Base-by-base conservation (phyloP, 139 green algal species). In the Volvox africanus region DNA sequence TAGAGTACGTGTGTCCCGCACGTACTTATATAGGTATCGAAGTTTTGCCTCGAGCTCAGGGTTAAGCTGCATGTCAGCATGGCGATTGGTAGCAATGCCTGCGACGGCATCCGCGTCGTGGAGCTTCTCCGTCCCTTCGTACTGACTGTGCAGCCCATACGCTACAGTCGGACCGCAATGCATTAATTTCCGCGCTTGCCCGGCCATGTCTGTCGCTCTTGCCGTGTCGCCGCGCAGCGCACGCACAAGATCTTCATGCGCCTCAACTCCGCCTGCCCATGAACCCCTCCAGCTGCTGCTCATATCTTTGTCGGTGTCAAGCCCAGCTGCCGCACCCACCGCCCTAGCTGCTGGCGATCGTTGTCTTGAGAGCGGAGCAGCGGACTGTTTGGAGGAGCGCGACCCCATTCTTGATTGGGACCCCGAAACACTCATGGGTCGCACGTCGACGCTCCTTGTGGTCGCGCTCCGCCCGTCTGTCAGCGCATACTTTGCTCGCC, bases 21-120 rank as follows among this genome's bases (percentile, higher is more conserved):
- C 44, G 44, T 80, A 89, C 87, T 36, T 50, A 61, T 55, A 79
- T 32, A 91, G 32, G n/a, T 86, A 91, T 5, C 61, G 61, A 33
- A 91, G 76, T 35, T 68, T 44, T 33, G 36, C 61, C 33, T 82
- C 76, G 55, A 91, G 35, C 37, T 86, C 87, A 61, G 76, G 30
- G 71, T n/a, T 91, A 32, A 91, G 87, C 3, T 90, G 86, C 86
- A 90, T 33, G 37, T 55, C 44, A 55, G 44, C 44, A 55, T 55
- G 44, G 44, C 44, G 44, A 5, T 32, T 75, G 11, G 24, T 26
- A 12, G 67, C 67, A 3, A 75, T 75, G 67, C 67, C 67, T 75
- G 22, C 67, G 67, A 28, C 67, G 24, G 67, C 24, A 18, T n/a
- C 71, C 71, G 20, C 26, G 26, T 30, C 71, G 71, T 79, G 32